A percentile compares a stretch with the other conserved stretches of the same genome.
phyloP scores from a whole-genome alignment of 2,329 filamentous ascomycete genomes.

The Monilinia polystroma region DNA sequence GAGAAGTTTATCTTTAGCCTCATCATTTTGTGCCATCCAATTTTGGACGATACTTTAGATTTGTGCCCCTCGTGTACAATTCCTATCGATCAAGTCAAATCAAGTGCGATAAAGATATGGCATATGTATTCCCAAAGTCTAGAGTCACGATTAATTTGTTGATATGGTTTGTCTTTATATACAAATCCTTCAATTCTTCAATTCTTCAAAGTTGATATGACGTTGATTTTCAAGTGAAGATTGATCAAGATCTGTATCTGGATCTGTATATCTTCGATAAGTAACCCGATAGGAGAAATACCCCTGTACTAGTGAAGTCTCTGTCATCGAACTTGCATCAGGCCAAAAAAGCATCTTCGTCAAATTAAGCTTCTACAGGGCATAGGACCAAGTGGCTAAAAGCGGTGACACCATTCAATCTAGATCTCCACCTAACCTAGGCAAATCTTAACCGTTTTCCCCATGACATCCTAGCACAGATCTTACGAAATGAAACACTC shows the following conservation, averaged over 20 bases:
- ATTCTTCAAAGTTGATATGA: not conserved
- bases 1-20: constrained; percentile 18
- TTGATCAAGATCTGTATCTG: not conserved
- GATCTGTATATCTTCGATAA: constrained; percentile 8
- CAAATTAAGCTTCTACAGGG: constrained; percentile 19
- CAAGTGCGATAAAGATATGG: constrained; percentile 8
- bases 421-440: constrained; percentile 8
- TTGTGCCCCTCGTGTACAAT: not conserved
- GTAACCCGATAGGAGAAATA: constrained; percentile 14
- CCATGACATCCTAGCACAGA: constrained; percentile 9
- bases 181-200: not conserved
- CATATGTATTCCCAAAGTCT: not conserved
- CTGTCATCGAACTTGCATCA: constrained; percentile 16
- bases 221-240: not conserved
- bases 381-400: constrained; percentile 20
- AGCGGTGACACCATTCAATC: constrained; percentile 9
- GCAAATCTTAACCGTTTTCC: constrained; percentile 8
- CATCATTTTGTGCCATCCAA: not conserved
- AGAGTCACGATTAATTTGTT: not conserved
- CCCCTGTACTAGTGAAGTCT: constrained; percentile 19
- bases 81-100: constrained; percentile 8
- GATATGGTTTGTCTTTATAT: not conserved
- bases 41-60: not conserved
- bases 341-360: constrained; percentile 9
- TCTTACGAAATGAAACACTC: not conserved